Evolutionary conservation across 805 yeast genomes (phyloP).

Genomic region (Starmerella apicola): DNA sequence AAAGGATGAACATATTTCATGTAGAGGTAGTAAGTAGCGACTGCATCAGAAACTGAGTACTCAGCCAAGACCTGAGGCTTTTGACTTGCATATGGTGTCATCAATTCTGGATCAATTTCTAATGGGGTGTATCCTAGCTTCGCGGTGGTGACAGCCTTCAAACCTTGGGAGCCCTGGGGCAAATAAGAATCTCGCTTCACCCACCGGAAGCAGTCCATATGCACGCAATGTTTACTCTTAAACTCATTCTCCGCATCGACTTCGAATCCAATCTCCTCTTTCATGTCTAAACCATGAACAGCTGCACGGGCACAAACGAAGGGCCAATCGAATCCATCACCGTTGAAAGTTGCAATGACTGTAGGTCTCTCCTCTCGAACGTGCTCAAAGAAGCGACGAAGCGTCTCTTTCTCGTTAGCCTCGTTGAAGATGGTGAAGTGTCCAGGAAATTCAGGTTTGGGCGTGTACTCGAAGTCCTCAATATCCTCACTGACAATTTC

Average conservation of each 20-base stretch:
- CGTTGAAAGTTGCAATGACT: slow-evolving; percentile 95
- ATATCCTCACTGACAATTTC: slow-evolving; percentile 91
- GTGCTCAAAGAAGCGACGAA: slow-evolving; percentile 77
- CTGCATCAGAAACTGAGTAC: slow-evolving; percentile 98
- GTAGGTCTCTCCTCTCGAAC: slow-evolving; percentile 81
- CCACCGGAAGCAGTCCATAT: slow-evolving; percentile 97
- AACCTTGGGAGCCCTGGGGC: slow-evolving; percentile 97
- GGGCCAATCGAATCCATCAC: slow-evolving; percentile 99
- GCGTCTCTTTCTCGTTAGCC: slow-evolving; percentile 61
- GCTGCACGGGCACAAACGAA: slow-evolving; percentile 82
- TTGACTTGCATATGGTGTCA: slow-evolving; percentile 96
- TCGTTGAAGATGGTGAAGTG: slow-evolving; percentile 82
- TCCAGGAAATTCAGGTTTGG: slow-evolving; percentile 92
- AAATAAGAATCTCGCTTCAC: slow-evolving; percentile 93
- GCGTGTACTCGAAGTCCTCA: slow-evolving; percentile 94
- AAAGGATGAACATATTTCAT: slow-evolving; percentile 97
- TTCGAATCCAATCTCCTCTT: slow-evolving; percentile 86
- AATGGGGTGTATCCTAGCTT: slow-evolving; percentile 93
- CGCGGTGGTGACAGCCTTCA: slow-evolving; percentile 93
- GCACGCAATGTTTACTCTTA: slow-evolving; percentile 82
- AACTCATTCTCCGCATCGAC: slow-evolving; percentile 91
- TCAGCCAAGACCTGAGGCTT: slow-evolving; percentile 87
- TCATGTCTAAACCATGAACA: slow-evolving; percentile 76
- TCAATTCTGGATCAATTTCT: slow-evolving; percentile 91
- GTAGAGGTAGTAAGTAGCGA: slow-evolving; percentile 90